Base-by-base conservation (phyloP, 179 eudicot species). In the Amaranthus tricolor region DNA sequence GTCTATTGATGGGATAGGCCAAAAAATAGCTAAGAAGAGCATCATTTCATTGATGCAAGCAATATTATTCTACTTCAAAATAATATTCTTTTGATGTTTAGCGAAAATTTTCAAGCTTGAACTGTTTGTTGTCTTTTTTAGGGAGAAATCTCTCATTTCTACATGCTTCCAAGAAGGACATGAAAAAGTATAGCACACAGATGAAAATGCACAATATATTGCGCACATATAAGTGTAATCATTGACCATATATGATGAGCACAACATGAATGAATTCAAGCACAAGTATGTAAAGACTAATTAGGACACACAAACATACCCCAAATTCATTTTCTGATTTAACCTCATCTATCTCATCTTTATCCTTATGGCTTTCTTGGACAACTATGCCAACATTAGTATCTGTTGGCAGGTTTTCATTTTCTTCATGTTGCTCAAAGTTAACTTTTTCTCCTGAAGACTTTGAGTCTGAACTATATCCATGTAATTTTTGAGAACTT, bases 301-400 rank as follows among this genome's bases (percentile, higher is more conserved):
- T 6, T 66, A 19, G 55, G 70, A 62, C 16, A 43, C 51, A 56
- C 7, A 73, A 51, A 66, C 51, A 60, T 81, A 95, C 99, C 97
- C 79, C 78, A 74, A 76, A 63, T 55, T 69, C 75, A 74, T 80
- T 81, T 73, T 78, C 81, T 71, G 80, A 70, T 50, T 74, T 82
- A 70, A 73, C 65, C 49, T 82, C 86, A 54, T 43, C 77, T 17
- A 74, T 64, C 3, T 69, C 74, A 70, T 80, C 74, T 55, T 83
- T 65, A 31, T 78, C 76, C 14, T 12, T 45, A 59, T 70, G 79
- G 80, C 59, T 82, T 76, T 75, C 87, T 56, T 73, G 85, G 49
- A 82, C 17, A 68, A 63, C 76, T 58, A 81, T 55, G 73, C 62
- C 78, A 48, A 15, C 88, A 76, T 82, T 69, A 17, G 77, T 62